Evolutionary conservation across 192 early-diverging fungal genomes (phyloP), one percentile per base, ranked within the genome.

Genomic region (Irineochytrium annulatum): DNA sequence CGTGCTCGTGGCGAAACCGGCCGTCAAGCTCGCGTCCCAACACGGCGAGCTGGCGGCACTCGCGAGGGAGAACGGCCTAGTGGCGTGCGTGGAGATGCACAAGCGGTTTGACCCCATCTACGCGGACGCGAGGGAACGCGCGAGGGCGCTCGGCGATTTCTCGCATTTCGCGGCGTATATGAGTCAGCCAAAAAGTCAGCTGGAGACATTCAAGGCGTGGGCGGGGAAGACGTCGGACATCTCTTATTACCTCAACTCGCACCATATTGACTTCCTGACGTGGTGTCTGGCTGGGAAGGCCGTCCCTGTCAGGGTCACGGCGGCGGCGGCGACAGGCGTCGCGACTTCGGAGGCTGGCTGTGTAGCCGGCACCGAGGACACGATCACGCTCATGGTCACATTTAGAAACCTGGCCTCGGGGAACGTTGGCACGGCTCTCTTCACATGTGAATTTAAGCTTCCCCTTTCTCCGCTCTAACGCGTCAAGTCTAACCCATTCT

Each of bases 21-120:
- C 74, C 13, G 75, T 76, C 0, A 77, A 77, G 70, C 27, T 62
- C 2, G 28, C 77, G 20, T 58, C 43, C 2, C 54, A 77, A 0
- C 75, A 77, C 54, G 34, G 55, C 22, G 32, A 43, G 1, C 49
- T 77, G 6, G 54, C 74, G 22, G 49, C 60, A 5, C 59, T 58
- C 35, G 75, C 75, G 13, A 45, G 69, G 56, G 62, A 67, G 27
- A 20, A 73, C 27, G 59, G 59, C 34, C 74, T 77, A 11, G 43
- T 71, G 41, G 64, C 65, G 13, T 56, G 63, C 43, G 65, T 77
- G 11, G 75, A 77, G 35, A 58, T 76, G 13, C 75, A 77, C 43
- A 77, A 77, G 65, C 56, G 75, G 20, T 77, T 72, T 39, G 75
- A 77, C 44, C 74, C 75, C 16, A 72, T 71, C 32, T 77, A 77